Conservation (phyloP, 2,329 filamentous ascomycete genomes). For the Pseudopyrenochaeta lycopersici region DNA sequence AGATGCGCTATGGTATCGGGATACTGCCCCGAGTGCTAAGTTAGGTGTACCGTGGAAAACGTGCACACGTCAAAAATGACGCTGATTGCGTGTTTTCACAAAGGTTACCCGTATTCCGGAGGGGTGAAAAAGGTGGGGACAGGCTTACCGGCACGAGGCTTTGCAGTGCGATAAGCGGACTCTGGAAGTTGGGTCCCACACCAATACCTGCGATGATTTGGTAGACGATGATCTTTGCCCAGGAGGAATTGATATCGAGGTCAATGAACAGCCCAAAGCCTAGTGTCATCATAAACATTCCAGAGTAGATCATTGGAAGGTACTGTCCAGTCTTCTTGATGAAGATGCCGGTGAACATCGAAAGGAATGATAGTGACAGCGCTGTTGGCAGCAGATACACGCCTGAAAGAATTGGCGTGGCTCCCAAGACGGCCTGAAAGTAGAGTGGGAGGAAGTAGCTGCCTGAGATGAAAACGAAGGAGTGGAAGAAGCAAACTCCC, state of each 20-base stretch:
- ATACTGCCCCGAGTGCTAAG: too few species aligned
- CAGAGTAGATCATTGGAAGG: constrained; percentile 50
- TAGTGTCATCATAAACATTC: constrained; percentile 47
- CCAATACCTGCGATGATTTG: constrained; percentile 52
- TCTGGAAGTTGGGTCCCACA: constrained; percentile 74
- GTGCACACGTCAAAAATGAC: too few species aligned
- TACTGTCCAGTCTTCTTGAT: constrained; percentile 59
- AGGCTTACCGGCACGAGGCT: constrained; percentile 61
- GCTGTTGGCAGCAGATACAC: constrained; percentile 78
- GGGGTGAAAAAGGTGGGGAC: neutral
- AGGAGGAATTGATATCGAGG: constrained; percentile 40
- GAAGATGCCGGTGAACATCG: constrained; percentile 64
- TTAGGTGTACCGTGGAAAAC: too few species aligned
- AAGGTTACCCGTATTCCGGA: too few species aligned
- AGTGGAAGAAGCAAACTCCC: constrained; percentile 74
- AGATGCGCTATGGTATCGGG: constrained; percentile 1
- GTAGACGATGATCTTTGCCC: constrained; percentile 52
- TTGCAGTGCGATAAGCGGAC: constrained; percentile 74
- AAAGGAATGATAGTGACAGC: constrained; percentile 71
- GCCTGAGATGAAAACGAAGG: constrained; percentile 78
- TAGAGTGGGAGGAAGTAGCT: constrained; percentile 87
- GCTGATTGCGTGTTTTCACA: too few species aligned
- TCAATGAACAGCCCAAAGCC: constrained; percentile 52
- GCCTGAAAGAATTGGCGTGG: constrained; percentile 74
- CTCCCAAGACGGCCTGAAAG: constrained; percentile 78